phyloP scores from a whole-genome alignment of 257 asterid genomes.

The Solanum clarkiae region DNA sequence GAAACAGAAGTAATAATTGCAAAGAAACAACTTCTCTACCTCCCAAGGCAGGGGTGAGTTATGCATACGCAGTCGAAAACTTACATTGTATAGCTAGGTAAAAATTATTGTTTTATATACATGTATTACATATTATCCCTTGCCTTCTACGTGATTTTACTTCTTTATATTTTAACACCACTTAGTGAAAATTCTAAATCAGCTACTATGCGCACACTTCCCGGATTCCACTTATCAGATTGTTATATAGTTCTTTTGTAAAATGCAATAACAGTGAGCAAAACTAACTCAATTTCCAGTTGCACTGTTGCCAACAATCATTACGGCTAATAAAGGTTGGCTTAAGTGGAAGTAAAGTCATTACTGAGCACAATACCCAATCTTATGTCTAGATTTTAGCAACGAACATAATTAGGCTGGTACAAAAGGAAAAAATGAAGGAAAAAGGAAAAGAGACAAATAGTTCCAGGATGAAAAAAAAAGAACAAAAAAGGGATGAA shows the following conservation, averaged over 20 bases:
- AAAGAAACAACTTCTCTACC: not conserved
- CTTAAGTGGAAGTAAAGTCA: not conserved
- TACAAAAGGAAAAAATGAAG: not conserved
- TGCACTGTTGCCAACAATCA: not conserved
- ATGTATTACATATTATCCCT: no score
- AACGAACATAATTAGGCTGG: not conserved
- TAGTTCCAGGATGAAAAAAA: conserved; percentile 10
- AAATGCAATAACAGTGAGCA: not conserved
- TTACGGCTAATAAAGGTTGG: not conserved
- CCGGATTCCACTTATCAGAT: no score
- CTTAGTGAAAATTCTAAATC: no score
- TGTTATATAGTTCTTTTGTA: not conserved
- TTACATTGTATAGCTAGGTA: no score
- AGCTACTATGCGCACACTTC: not conserved
- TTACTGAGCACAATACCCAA: not conserved
- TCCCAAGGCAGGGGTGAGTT: not conserved
- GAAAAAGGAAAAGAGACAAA: not conserved
- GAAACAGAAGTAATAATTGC: not conserved
- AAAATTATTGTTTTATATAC: no score
- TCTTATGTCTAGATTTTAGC: not conserved
- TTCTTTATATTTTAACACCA: no score
- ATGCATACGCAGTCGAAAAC: not conserved
- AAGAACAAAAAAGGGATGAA: not conserved
- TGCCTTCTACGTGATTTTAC: no score
- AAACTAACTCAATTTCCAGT: not conserved